Conservation (phyloP, 2,329 filamentous ascomycete species). For the Cytospora piceae region DNA sequence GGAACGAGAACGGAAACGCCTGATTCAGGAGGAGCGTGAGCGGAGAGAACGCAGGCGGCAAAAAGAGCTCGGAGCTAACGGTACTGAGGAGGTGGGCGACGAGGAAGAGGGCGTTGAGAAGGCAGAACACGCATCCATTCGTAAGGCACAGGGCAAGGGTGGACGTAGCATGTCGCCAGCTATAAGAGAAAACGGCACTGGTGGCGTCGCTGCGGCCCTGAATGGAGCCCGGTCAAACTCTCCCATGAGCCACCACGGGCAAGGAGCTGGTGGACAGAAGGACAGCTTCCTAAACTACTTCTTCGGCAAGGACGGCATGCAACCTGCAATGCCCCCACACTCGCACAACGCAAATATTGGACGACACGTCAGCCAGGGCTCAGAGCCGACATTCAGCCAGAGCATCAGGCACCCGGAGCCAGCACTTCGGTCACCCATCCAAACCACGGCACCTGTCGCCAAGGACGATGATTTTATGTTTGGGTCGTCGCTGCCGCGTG, state of each 20-base stretch:
- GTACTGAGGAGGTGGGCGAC: conserved; percentile 64
- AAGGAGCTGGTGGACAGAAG: conserved; percentile 65
- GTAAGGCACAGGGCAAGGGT: conserved; percentile 63
- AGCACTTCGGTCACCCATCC: conserved; percentile 55
- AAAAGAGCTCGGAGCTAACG: conserved; percentile 85
- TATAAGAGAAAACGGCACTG: conserved; percentile 68
- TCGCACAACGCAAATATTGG: conserved; percentile 45
- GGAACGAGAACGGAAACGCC: conserved; percentile 83
- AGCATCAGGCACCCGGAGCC: conserved; percentile 75
- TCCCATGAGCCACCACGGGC: conserved; percentile 64
- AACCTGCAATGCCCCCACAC: conserved; percentile 46
- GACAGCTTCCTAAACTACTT: conserved; percentile 99
- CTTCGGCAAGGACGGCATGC: conserved; percentile 88
- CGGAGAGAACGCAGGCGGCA: conserved; percentile 80
- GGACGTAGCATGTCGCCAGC: conserved; percentile 83
- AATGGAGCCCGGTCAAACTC: conserved; percentile 68
- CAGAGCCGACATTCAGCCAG: conserved; percentile 81
- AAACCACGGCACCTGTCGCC: conserved; percentile 41
- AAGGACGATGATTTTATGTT: conserved; percentile 47
- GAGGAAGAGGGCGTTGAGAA: conserved; percentile 50
- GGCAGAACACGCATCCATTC: conserved; percentile 59
- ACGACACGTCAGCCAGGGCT: conserved; percentile 76
- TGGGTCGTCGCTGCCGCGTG: conserved; percentile 44
- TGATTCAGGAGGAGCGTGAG: conserved; percentile 81
- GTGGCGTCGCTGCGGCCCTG: conserved; percentile 65